Percentiles rank a stretch among this genome's conserved stretches.
These are phyloP conservation scores for Graphium sp. DNA, from an alignment of 2,329 filamentous ascomycete genomes.

Conservation along the genomic window DNA sequence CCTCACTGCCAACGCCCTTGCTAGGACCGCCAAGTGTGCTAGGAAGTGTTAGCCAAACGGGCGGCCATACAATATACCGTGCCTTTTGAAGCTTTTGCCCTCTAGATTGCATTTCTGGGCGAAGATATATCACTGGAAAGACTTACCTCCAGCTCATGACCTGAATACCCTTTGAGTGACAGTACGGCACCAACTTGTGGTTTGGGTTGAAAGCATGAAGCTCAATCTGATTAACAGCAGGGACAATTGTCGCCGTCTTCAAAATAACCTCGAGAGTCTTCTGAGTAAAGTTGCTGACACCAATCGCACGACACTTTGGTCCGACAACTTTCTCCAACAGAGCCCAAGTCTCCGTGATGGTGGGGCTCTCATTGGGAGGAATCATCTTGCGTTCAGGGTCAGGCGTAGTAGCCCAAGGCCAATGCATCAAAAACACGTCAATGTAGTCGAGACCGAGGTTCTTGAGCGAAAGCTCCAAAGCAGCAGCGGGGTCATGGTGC, in stretches of 20 bases:
- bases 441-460: slow-evolving; percentile 13
- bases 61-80: no score
- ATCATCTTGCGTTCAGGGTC: slow-evolving; percentile 8
- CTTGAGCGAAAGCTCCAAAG: slow-evolving; percentile 12
- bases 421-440: slow-evolving; percentile 14
- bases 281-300: slow-evolving; percentile 15
- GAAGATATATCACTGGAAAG: not conserved
- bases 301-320: slow-evolving; percentile 11
- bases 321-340: slow-evolving; percentile 13
- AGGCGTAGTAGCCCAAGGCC: slow-evolving; percentile 12
- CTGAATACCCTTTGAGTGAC: slow-evolving; percentile 13
- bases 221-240: slow-evolving; percentile 16
- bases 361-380: slow-evolving; percentile 10
- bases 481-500: slow-evolving; percentile 12
- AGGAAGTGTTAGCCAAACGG: not conserved
- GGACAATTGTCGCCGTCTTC: slow-evolving; percentile 9
- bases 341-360: slow-evolving; percentile 11
- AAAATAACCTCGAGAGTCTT: slow-evolving; percentile 13
- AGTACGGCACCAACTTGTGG: slow-evolving; percentile 13
- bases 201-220: slow-evolving; percentile 15
- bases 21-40: slow-evolving; percentile 5
- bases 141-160: slow-evolving; percentile 13
- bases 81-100: no score
- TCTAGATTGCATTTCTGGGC: no score
- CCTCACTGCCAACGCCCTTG: slow-evolving; percentile 4